Evolutionary conservation across 768 basidiomycete genomes (phyloP).

Genomic region (Neoboletus magnificus): DNA sequence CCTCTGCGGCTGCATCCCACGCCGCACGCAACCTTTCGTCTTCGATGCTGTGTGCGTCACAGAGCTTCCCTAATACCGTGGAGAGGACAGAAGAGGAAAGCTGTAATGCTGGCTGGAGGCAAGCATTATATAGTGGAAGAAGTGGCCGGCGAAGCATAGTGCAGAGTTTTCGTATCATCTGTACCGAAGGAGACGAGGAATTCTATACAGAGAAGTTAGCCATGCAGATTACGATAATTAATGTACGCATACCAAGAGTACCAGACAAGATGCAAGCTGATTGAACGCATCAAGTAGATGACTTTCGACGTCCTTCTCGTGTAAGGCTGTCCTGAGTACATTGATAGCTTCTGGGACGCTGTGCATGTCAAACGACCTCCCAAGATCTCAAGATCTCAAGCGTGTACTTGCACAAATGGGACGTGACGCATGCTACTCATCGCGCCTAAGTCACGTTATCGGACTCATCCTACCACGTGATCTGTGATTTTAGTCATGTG

Average conservation of each 20-base stretch:
- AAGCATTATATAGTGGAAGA: constrained; percentile 41
- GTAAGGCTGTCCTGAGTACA: constrained; percentile 30
- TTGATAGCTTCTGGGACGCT: constrained; percentile 31
- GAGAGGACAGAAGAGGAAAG: constrained; percentile 41
- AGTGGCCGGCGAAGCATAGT: constrained; percentile 42
- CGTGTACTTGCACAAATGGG: not conserved
- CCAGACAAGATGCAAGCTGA: constrained; percentile 41
- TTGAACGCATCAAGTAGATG: constrained; percentile 35
- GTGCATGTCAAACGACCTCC: constrained; percentile 13
- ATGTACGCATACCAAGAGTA: constrained; percentile 40
- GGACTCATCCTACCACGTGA: constrained; percentile 18
- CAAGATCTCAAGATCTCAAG: not conserved
- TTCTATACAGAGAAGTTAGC: constrained; percentile 31
- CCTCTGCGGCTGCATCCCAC: constrained; percentile 47
- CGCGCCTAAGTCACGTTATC: constrained; percentile 8
- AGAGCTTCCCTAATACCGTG: constrained; percentile 39
- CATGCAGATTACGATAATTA: not conserved
- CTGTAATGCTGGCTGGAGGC: constrained; percentile 38
- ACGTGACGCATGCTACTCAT: not conserved
- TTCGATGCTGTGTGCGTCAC: constrained; percentile 19
- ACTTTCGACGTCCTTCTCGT: constrained; percentile 27
- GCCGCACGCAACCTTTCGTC: constrained; percentile 21
- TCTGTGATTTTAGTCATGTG: constrained; percentile 29
- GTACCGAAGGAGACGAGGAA: constrained; percentile 35
- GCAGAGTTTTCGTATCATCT: constrained; percentile 37